phyloP scores from a whole-genome alignment of 176 grass and related monocot genomes.

The Bromus sterilis region DNA sequence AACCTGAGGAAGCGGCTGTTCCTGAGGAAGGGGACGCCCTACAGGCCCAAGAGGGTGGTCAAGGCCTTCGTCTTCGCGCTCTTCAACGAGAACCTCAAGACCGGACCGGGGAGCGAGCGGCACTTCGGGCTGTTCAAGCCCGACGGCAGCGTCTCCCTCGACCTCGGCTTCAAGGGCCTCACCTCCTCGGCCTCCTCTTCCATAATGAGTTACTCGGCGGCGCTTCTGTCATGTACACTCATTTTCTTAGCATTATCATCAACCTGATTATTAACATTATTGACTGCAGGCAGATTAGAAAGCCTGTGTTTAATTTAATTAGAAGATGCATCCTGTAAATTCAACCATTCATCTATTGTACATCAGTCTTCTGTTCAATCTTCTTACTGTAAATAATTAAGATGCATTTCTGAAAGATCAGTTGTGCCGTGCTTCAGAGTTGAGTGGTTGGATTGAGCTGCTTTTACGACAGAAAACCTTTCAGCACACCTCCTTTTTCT shows the following conservation, averaged over 20 bases:
- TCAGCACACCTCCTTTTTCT: not conserved
- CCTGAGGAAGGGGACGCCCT: constrained; percentile 71
- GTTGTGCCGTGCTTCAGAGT: not conserved
- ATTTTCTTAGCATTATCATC: constrained; percentile 43
- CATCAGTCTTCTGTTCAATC: not conserved
- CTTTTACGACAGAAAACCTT: not conserved
- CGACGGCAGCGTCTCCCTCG: constrained; percentile 70
- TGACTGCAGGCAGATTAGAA: constrained; percentile 4
- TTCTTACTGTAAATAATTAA: not conserved
- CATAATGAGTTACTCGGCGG: constrained; percentile 16
- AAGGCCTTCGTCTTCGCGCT: constrained; percentile 87
- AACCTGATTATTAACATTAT: constrained; percentile 6
- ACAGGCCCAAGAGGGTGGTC: constrained; percentile 41
- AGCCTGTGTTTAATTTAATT: not conserved
- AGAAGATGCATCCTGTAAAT: not conserved
- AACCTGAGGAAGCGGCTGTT: constrained; percentile 68
- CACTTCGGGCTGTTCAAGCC: constrained; percentile 83
- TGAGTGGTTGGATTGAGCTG: not conserved
- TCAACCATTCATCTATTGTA: not conserved
- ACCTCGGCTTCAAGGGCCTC: constrained; percentile 73
- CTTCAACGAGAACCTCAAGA: constrained; percentile 85
- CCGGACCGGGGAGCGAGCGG: constrained; percentile 51
- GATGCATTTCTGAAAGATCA: not conserved
- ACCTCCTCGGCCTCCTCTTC: constrained; percentile 20
- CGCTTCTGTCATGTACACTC: constrained; percentile 40